A percentile compares a stretch with the other conserved stretches of the same genome.
These are phyloP conservation scores for Excoecaria agallocha DNA, from an alignment of 345 rosid genomes.

Conservation along the genomic window DNA sequence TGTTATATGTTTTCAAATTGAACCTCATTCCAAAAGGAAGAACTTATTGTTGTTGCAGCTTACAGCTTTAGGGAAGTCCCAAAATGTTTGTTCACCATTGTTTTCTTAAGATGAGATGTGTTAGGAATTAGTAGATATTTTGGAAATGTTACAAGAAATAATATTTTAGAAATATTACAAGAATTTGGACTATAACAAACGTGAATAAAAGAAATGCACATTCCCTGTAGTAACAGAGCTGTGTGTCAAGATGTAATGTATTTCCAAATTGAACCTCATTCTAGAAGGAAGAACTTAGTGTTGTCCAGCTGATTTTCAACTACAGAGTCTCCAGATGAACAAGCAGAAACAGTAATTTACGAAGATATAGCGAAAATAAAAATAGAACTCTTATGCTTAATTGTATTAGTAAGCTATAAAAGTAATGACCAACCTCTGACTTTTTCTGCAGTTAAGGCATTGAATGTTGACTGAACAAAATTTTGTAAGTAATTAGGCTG, in stretches of 20 bases:
- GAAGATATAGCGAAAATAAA: neutral
- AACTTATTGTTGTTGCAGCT: no score
- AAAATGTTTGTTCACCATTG: no score
- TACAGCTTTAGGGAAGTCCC: no score
- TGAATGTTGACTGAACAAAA: constrained; percentile 87
- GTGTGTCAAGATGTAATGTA: neutral
- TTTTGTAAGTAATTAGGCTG: constrained; percentile 83
- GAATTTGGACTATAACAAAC: no score
- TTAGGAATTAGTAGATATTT: no score
- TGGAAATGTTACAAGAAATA: no score
- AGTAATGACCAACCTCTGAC: constrained; percentile 55
- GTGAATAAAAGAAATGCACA: no score
- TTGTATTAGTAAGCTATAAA: neutral
- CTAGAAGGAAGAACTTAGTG: neutral
- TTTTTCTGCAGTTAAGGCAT: constrained; percentile 73
- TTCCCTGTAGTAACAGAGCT: neutral
- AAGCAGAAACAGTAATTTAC: neutral
- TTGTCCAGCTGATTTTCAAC: neutral
- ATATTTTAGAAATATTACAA: no score
- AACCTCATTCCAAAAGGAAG: no score
- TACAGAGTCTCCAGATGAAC: neutral
- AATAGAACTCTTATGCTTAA: neutral
- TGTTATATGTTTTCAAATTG: no score
- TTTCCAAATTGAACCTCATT: neutral
- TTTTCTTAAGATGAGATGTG: no score